Percentiles rank a stretch among this genome's conserved stretches.
phyloP scores from a whole-genome alignment of 805 yeast genomes.

The Tetrapisispora pingtungensis region DNA sequence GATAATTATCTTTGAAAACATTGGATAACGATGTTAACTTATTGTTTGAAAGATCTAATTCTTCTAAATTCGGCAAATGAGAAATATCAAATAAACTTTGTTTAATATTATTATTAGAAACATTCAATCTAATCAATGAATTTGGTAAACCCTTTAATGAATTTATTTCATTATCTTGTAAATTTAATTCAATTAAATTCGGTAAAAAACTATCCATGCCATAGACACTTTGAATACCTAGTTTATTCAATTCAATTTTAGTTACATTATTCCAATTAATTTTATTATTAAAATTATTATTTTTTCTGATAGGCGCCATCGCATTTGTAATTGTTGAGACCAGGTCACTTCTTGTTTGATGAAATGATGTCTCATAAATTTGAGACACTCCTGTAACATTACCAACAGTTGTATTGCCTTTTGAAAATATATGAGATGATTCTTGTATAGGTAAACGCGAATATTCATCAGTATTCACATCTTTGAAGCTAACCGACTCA shows the following conservation, averaged over 20 bases:
- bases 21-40: constrained; percentile 8
- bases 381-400: constrained; percentile 13
- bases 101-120: constrained; percentile 13
- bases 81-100: constrained; percentile 12
- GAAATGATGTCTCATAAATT: constrained; percentile 15
- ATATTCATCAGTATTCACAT: background rate
- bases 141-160: constrained; percentile 15
- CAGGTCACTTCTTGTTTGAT: constrained; percentile 15
- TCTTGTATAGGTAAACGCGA: constrained; percentile 1
- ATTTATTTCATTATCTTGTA: constrained; percentile 15
- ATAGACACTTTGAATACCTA: constrained; percentile 10
- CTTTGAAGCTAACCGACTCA: background rate
- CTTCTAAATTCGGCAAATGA: constrained; percentile 14
- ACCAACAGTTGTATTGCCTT: constrained; percentile 3
- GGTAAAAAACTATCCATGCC: constrained; percentile 21
- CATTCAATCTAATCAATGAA: constrained; percentile 7
- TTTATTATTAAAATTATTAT: constrained; percentile 2
- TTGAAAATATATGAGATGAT: background rate
- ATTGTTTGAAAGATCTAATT: constrained; percentile 10
- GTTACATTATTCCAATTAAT: constrained; percentile 10
- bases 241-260: constrained; percentile 8
- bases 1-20: constrained; percentile 9
- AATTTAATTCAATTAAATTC: constrained; percentile 11
- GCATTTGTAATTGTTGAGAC: constrained; percentile 18
- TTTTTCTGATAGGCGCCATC: constrained; percentile 2